Evolutionary conservation across 257 asterid genomes (phyloP), one percentile per base, ranked within the genome.

Genomic region (Datura wrightii): DNA sequence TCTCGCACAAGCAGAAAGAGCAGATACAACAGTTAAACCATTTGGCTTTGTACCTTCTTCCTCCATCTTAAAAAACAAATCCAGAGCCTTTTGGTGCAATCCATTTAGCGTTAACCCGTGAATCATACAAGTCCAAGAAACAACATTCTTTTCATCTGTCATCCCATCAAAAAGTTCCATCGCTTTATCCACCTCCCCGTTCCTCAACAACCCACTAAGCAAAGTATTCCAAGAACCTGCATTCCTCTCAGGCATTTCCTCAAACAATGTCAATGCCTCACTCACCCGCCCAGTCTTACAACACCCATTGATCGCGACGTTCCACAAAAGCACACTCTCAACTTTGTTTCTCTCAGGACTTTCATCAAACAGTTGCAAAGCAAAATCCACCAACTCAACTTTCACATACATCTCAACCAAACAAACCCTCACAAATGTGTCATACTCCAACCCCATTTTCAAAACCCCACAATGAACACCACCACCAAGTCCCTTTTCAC

Each of bases 281-380:
- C 60, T 85, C 86, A 87, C 18, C 50, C 78, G 31, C 79, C 91
- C 91, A 79, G 10, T 72, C 84, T 87, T 90, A 86, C 88, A 87
- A 85, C 89, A 90, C 56, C 89, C 92, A 58, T 90, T 85, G 18
- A 90, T 87, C 79, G 74, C 79, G 82, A 88, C 87, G 67, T 90
- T 90, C 92, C 92, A 90, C 36, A 90, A 79, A 56, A 90, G 84
- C 48, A 87, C 86, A 80, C 91, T 88, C 82, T 87, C 89, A 67
- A 54, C 71, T 84, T 88, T 90, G 66, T 72, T 90, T 55, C 85
- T 86, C 65, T 87, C 89, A 37, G 88, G 84, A 87, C 92, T 90
- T 85, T 87, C 91, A 83, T 87, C 89, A 46, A 90, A 90, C 87
- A 88, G 15, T 79, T 90, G 88, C 53, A 90, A 54, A 11, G 87